phyloP scores from a whole-genome alignment of 805 yeast genomes.

The Yamadazyma kitorensis region DNA sequence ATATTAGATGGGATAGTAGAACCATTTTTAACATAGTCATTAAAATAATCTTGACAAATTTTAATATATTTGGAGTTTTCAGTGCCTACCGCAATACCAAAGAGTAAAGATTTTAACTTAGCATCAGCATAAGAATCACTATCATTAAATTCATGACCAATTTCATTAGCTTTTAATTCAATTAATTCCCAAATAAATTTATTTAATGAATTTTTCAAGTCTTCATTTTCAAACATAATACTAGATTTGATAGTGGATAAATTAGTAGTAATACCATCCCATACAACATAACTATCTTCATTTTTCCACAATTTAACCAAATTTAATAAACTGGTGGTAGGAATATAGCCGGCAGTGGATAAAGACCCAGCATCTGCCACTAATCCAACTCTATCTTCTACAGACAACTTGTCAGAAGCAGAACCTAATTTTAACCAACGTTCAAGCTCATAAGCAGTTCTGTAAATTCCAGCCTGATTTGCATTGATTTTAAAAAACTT shows the following conservation, averaged over 20 bases:
- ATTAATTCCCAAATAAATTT: constrained; percentile 55
- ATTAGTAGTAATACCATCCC: constrained; percentile 57
- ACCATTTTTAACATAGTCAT: constrained; percentile 55
- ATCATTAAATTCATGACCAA: constrained; percentile 65
- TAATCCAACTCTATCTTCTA: constrained; percentile 75
- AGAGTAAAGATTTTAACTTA: constrained; percentile 64
- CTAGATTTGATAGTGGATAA: constrained; percentile 49
- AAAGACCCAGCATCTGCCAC: constrained; percentile 77
- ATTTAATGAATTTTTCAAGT: constrained; percentile 46
- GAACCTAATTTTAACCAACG: constrained; percentile 69
- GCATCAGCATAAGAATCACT: constrained; percentile 58
- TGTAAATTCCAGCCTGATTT: constrained; percentile 71
- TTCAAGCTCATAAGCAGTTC: constrained; percentile 62
- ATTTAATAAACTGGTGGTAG: constrained; percentile 57
- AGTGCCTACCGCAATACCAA: constrained; percentile 55
- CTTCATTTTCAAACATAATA: constrained; percentile 52
- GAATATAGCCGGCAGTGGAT: constrained; percentile 66
- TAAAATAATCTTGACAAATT: constrained; percentile 41
- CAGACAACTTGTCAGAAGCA: constrained; percentile 60
- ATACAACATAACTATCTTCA: constrained; percentile 63
- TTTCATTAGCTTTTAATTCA: constrained; percentile 46
- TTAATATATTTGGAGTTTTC: constrained; percentile 46
- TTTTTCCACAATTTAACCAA: constrained; percentile 59
- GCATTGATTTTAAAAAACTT: constrained; percentile 70
- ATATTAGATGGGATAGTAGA: constrained; percentile 73